Percentiles rank a stretch among this genome's conserved stretches.
Conservation (phyloP, 441 rosid species). For the Pelargonium myrrhifolium region DNA sequence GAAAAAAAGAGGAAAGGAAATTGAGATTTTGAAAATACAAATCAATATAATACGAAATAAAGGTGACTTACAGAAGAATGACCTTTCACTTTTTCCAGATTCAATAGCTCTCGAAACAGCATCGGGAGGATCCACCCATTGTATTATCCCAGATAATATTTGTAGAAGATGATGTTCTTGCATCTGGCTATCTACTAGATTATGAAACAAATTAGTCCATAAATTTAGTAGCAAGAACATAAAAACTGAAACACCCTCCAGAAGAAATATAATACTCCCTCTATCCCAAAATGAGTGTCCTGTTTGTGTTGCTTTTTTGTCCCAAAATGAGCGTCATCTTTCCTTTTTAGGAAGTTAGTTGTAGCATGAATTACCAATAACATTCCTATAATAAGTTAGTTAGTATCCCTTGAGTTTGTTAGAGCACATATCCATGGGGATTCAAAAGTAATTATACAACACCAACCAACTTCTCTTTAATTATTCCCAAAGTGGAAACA, state of each 20-base stretch:
- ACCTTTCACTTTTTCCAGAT: slow-evolving; percentile 92
- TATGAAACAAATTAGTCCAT: slow-evolving; percentile 30
- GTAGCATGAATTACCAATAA: too few relatives aligned
- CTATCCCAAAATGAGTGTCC: too few relatives aligned
- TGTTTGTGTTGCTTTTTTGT: too few relatives aligned
- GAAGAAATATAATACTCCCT: neutral
- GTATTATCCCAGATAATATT: slow-evolving; percentile 76
- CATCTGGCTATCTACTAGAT: slow-evolving; percentile 60
- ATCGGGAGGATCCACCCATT: slow-evolving; percentile 91
- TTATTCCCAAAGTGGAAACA: too few relatives aligned
- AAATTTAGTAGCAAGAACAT: slow-evolving; percentile 15
- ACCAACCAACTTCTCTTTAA: too few relatives aligned
- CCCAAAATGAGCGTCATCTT: too few relatives aligned
- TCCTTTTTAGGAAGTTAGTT: too few relatives aligned
- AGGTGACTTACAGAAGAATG: slow-evolving; percentile 19
- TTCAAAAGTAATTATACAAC: too few relatives aligned
- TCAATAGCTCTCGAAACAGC: slow-evolving; percentile 72
- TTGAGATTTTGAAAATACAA: slow-evolving; percentile 20
- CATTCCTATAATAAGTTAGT: too few relatives aligned
- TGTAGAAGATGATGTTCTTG: slow-evolving; percentile 80
- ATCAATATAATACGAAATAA: slow-evolving; percentile 16
- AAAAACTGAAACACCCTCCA: neutral
- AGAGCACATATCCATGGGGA: too few relatives aligned
- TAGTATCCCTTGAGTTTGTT: too few relatives aligned
- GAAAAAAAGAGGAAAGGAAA: slow-evolving; percentile 18